Base-by-base conservation (phyloP, 768 basidiomycete species). In the Cystobasidium tubakii region DNA sequence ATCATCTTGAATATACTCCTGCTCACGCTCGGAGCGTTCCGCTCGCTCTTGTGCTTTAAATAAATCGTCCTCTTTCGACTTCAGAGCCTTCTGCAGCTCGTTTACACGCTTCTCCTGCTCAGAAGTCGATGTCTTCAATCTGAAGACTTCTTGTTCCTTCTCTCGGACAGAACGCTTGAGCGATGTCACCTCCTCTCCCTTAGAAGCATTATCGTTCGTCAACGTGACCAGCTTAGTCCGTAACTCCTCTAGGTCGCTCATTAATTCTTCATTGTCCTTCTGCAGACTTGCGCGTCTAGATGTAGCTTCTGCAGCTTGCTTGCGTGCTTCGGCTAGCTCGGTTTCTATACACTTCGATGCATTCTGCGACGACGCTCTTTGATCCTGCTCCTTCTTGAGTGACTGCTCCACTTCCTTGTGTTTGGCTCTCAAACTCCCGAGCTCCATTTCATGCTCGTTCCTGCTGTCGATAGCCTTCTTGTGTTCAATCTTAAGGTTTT, bases 181-280 rank as follows among this genome's bases (percentile, higher is more conserved):
- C 19, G 71, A 4, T n/a, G 27, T 65, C 7, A 57, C 29, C 23
- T 70, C 65, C 19, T 70, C 73, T 15, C 50, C 33, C 34, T 39
- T 43, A 23, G 43, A 44, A 6, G 69, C 73, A 19, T 54, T 43
- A 19, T 67, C 54, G 39, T 74, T 57, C 21, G 73, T 7, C 15
- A 69, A 23, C 17, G 25, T 44, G 55, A 69, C 73, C 12, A 57
- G 27, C 36, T 74, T 67, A 19, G 34, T 43, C 31, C 73, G 64
- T 12, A 70, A 29, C 33, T 74, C 73, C 6, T 73, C 55, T 31
- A 74, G 43, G 33, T 72, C 69, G 31, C 33, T 2, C 73, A 74
- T 60, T 21, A 74, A 44, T 36, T 67, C 55, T 33, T 74, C 73
- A 53, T 74, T 74, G n/a, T 74, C 73, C 39, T 50, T 54, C 42